These are phyloP conservation scores for Dictyostelium firmibasis DNA, from an alignment of 78 protist genomes.

Conservation along the genomic window DNA sequence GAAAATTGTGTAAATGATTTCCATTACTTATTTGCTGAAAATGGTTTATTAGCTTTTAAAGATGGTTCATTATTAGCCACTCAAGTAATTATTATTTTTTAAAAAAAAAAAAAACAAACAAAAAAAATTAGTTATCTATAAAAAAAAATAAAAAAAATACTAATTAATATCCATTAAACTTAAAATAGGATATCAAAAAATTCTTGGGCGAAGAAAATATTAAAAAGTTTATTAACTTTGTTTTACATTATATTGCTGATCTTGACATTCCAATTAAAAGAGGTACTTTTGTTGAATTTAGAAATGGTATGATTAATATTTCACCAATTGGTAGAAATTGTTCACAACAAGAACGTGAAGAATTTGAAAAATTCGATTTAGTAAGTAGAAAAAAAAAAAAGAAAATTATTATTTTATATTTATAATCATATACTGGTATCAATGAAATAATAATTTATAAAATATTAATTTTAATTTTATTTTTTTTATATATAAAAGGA, in stretches of 20 bases:
- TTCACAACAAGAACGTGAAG: slow-evolving; percentile 95
- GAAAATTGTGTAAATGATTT: slow-evolving; percentile 38
- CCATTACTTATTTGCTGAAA: slow-evolving; percentile 97
- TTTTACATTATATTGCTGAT: slow-evolving; percentile 89
- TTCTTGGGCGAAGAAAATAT: slow-evolving; percentile 93
- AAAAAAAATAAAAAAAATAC: background rate
- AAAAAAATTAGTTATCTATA: too few relatives aligned
- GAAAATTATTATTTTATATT: too few relatives aligned
- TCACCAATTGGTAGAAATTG: slow-evolving; percentile 99
- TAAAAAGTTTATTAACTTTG: slow-evolving; percentile 86
- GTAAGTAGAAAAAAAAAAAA: too few relatives aligned
- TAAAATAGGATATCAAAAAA: slow-evolving; percentile 56
- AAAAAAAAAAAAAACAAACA: background rate
- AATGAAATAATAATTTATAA: too few relatives aligned
- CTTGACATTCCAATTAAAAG: slow-evolving; percentile 93
- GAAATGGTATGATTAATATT: slow-evolving; percentile 99
- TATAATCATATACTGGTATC: too few relatives aligned
- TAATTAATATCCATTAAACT: background rate
- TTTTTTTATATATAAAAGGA: slow-evolving; percentile 19
- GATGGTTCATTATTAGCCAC: slow-evolving; percentile 80
- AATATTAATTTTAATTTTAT: too few relatives aligned
- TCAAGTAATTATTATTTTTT: slow-evolving; percentile 30
- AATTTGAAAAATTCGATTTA: slow-evolving; percentile 92
- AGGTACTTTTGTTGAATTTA: slow-evolving; percentile 98
- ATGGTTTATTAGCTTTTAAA: slow-evolving; percentile 97